A percentile compares a stretch with the other conserved stretches of the same genome.
These are phyloP conservation scores for Jacaranda mimosifolia DNA, from an alignment of 257 asterid genomes.

Conservation along the genomic window DNA sequence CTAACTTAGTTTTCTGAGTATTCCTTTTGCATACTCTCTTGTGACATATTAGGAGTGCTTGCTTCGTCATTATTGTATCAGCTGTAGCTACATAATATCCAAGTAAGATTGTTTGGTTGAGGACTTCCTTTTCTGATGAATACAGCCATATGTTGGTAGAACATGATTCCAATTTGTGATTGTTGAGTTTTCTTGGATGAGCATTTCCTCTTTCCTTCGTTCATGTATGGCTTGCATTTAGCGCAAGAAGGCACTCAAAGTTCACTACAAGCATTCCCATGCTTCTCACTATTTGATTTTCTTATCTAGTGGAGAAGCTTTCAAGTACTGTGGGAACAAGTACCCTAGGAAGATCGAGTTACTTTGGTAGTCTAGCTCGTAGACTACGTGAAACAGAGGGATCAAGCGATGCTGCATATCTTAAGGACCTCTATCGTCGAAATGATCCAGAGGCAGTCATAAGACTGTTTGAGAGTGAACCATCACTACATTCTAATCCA, in stretches of 20 bases:
- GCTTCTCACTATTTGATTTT: slow-evolving; percentile 21
- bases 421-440: slow-evolving; percentile 62
- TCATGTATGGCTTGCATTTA: not conserved
- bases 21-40: not conserved
- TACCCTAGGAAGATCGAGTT: slow-evolving; percentile 56
- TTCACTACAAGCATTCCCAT: not conserved
- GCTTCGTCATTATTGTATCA: not conserved
- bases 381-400: slow-evolving; percentile 59
- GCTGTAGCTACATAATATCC: not conserved
- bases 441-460: slow-evolving; percentile 87
- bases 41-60: not conserved
- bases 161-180: not conserved
- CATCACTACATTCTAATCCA: slow-evolving; percentile 77
- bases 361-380: slow-evolving; percentile 65
- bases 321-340: slow-evolving; percentile 40
- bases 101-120: not conserved
- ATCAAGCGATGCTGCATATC: slow-evolving; percentile 65
- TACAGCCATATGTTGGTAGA: not conserved
- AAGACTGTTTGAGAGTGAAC: slow-evolving; percentile 80
- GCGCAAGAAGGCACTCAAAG: not conserved
- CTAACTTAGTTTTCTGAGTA: not conserved
- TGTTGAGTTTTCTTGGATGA: not conserved
- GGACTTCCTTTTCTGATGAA: too few species aligned
- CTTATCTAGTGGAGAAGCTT: slow-evolving; percentile 47
- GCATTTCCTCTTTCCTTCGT: not conserved